phyloP scores from a whole-genome alignment of 2,329 filamentous ascomycete genomes.

The Fusarium tupiense region DNA sequence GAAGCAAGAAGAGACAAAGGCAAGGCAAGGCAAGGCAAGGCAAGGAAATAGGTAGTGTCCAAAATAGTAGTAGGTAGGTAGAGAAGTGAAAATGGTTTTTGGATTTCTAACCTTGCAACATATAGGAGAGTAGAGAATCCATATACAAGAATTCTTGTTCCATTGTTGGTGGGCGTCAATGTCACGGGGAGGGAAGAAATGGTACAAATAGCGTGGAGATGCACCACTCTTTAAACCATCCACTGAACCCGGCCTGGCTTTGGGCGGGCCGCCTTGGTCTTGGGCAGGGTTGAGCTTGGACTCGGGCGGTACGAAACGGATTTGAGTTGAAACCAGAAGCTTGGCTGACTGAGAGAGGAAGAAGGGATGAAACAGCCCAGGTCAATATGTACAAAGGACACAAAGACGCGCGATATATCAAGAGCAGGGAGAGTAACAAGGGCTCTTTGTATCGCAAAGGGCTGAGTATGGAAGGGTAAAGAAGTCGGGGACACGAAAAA shows the following conservation, averaged over 20 bases:
- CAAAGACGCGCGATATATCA: not conserved
- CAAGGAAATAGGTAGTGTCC: not conserved
- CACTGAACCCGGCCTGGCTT: not conserved
- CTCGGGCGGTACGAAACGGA: not conserved
- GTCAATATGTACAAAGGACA: not conserved
- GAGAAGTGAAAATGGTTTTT: not conserved
- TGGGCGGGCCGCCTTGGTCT: not conserved
- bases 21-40: not conserved
- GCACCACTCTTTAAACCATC: slow-evolving; percentile 5
- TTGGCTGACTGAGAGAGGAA: not conserved
- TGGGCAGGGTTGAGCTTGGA: not conserved
- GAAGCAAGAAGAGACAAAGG: not conserved
- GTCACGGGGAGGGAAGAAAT: slow-evolving; percentile 29
- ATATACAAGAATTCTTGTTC: slow-evolving; percentile 38
- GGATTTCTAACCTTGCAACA: slow-evolving; percentile 42
- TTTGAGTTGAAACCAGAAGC: not conserved
- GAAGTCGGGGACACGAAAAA: not conserved
- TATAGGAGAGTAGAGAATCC: slow-evolving; percentile 34
- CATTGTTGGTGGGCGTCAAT: slow-evolving; percentile 33
- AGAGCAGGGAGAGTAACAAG: not conserved
- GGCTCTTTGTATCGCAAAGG: not conserved
- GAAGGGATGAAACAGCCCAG: not conserved
- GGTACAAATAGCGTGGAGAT: slow-evolving; percentile 28
- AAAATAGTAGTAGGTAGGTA: not conserved
- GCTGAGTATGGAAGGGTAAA: not conserved